phyloP scores from a whole-genome alignment of 129 eudicot genomes.

The Chrysanthemum seticuspe region DNA sequence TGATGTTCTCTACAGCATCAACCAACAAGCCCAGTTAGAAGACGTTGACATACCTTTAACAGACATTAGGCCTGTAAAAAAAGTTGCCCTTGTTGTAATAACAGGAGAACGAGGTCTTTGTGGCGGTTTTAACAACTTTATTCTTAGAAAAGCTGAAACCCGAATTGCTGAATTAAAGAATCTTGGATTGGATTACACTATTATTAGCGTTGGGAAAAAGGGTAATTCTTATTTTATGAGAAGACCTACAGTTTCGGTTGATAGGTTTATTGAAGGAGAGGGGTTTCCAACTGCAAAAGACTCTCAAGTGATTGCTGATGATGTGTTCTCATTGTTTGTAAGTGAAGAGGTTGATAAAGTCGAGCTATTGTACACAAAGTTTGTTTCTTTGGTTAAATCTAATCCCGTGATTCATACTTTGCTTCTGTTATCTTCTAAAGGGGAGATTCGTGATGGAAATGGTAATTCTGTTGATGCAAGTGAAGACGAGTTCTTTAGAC shows the following conservation, averaged over 20 bases:
- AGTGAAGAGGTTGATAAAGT: conserved; percentile 92
- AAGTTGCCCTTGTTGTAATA: conserved; percentile 69
- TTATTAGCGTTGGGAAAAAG: conserved; percentile 80
- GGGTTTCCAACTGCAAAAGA: conserved; percentile 69
- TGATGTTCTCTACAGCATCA: conserved; percentile 61
- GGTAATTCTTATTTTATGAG: conserved; percentile 62
- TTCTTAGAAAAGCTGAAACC: conserved; percentile 56
- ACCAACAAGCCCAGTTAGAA: conserved; percentile 62
- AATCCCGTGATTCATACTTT: conserved; percentile 68
- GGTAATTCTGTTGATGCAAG: conserved; percentile 63
- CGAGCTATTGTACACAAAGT: conserved; percentile 71
- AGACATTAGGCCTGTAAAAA: conserved; percentile 59
- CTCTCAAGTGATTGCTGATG: conserved; percentile 79
- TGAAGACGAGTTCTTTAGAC: conserved; percentile 75
- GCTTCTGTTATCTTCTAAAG: conserved; percentile 71
- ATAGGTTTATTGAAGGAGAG: conserved; percentile 56
- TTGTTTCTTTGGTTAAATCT: conserved; percentile 71
- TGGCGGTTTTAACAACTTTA: conserved; percentile 68
- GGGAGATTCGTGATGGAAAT: conserved; percentile 52
- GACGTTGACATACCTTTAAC: conserved; percentile 70
- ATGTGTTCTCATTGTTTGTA: conserved; percentile 66
- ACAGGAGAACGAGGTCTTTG: conserved; percentile 82
- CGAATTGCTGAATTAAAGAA: conserved; percentile 58
- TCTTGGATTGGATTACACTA: conserved; percentile 55
- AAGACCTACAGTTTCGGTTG: conserved; percentile 43